Percentiles rank a stretch among this genome's conserved stretches.
These are phyloP conservation scores for Punctularia strigosozonata DNA, from an alignment of 768 basidiomycete species.

Conservation along the genomic window DNA sequence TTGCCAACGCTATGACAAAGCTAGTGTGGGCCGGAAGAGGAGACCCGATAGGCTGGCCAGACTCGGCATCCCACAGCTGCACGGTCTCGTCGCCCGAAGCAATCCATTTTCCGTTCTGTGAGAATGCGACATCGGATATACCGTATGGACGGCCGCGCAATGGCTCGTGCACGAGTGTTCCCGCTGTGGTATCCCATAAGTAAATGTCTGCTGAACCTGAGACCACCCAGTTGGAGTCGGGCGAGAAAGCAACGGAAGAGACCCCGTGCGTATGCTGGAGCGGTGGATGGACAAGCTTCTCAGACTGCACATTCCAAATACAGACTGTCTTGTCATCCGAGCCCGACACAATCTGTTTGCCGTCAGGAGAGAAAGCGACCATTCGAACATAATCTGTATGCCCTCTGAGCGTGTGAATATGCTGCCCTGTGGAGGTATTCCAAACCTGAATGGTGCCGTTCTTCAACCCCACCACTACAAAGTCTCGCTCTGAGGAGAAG, in stretches of 20 bases:
- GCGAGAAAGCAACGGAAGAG: neutral
- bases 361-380: constrained; percentile 12
- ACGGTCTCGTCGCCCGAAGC: constrained; percentile 6
- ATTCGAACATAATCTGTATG: constrained; percentile 6
- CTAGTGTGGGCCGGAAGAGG: neutral
- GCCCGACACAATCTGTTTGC: constrained; percentile 9
- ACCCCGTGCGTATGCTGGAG: neutral
- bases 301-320: constrained; percentile 10
- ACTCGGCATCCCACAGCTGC: constrained; percentile 9
- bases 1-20: neutral
- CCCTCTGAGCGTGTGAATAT: neutral
- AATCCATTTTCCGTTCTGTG: constrained; percentile 7
- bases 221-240: neutral
- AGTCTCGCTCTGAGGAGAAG: too few species aligned
- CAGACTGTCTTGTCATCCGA: constrained; percentile 5
- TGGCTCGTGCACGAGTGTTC: constrained; percentile 1
- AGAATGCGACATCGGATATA: constrained; percentile 8
- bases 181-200: constrained; percentile 6
- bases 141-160: neutral
- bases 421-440: too few species aligned
- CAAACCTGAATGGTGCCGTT: too few species aligned
- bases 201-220: neutral
- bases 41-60: constrained; percentile 1
- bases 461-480: too few species aligned
- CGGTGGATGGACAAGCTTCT: constrained; percentile 10